Evolutionary conservation across 2,329 filamentous ascomycete genomes (phyloP), one percentile per base, ranked within the genome.

Genomic region (Diaporthe citriasiana): DNA sequence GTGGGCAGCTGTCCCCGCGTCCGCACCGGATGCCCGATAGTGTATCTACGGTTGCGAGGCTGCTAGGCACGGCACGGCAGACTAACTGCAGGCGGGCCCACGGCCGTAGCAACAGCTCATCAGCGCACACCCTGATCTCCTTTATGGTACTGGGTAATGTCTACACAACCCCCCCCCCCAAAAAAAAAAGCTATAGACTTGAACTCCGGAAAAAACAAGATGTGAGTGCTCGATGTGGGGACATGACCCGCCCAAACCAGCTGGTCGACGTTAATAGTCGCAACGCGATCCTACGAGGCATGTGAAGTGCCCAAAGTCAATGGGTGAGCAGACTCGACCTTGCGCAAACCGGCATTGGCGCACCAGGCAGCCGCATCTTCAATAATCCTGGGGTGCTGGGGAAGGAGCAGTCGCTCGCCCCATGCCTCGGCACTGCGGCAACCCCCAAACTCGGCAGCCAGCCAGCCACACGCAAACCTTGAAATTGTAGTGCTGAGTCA

Each of bases 301-400:
- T 45, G 56, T 55, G 56, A 55, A 55, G 47, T 25, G 56, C 45
- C n/a, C 19, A 63, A 63, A 63, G 45, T 63, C 70, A 71, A 71
- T 71, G 56, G 56, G 55, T 47, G 33, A 33, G 56, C 70, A 71
- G 47, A 63, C 56, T 63, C 56, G 56, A n/a, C 45, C 19, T 53
- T 65, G 56, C 56, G 56, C 70, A 71, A 71, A 63, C 50, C 56
- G 33, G 50, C 42, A 25, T 40, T 51, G 55, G 69, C 55, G 69
- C 69, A 51, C 25, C 35, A 55, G 56, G 50, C 65, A 66, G 63
- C 63, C 38, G 63, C 63, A 27, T 66, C 59, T 47, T 40, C 59
- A 47, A 45, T n/a, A 33, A 17, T 22, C 15, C 45, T 50, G 22
- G 45, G 22, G 45, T 51, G 47, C 47, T 33, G 30, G 53, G 30